Conservation (phyloP, 2,329 filamentous ascomycete genomes). For the Zalaria sp. region DNA sequence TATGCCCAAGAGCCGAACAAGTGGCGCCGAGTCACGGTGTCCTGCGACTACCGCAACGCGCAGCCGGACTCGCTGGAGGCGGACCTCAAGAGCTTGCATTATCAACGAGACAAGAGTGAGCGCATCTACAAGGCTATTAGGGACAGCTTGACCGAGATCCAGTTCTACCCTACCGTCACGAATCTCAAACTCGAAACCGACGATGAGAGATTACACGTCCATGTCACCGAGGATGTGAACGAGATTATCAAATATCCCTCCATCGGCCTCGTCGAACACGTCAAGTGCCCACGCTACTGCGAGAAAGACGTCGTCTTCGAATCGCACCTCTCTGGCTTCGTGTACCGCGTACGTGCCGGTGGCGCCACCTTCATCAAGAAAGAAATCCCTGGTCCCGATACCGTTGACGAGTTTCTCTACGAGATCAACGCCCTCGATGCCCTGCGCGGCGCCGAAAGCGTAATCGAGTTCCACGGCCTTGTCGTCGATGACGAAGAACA, state of each 20-base stretch:
- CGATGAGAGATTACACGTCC: slow-evolving; percentile 75
- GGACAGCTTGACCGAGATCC: slow-evolving; percentile 81
- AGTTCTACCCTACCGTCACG: slow-evolving; percentile 91
- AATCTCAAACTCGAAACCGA: slow-evolving; percentile 90
- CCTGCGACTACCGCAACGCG: slow-evolving; percentile 77
- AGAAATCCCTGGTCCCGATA: slow-evolving; percentile 91
- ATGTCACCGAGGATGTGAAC: slow-evolving; percentile 94
- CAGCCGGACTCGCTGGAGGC: slow-evolving; percentile 71
- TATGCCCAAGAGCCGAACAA: slow-evolving; percentile 66
- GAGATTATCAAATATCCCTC: slow-evolving; percentile 84
- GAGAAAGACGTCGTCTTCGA: slow-evolving; percentile 74
- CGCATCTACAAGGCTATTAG: slow-evolving; percentile 91
- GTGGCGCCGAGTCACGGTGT: slow-evolving; percentile 84
- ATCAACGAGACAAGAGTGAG: slow-evolving; percentile 81
- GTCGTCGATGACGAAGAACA: slow-evolving; percentile 66
- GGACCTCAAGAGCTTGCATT: slow-evolving; percentile 63
- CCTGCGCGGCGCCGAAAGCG: slow-evolving; percentile 55
- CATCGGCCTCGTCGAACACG: slow-evolving; percentile 57
- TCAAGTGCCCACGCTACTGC: slow-evolving; percentile 42
- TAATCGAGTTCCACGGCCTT: slow-evolving; percentile 77
- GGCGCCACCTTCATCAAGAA: slow-evolving; percentile 77
- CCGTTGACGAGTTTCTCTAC: slow-evolving; percentile 91
- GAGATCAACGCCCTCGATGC: slow-evolving; percentile 89
- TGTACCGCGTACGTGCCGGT: slow-evolving; percentile 74
- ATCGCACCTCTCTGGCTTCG: slow-evolving; percentile 89